Conservation (phyloP, 345 rosid genomes). For the Heritiera fomes region DNA sequence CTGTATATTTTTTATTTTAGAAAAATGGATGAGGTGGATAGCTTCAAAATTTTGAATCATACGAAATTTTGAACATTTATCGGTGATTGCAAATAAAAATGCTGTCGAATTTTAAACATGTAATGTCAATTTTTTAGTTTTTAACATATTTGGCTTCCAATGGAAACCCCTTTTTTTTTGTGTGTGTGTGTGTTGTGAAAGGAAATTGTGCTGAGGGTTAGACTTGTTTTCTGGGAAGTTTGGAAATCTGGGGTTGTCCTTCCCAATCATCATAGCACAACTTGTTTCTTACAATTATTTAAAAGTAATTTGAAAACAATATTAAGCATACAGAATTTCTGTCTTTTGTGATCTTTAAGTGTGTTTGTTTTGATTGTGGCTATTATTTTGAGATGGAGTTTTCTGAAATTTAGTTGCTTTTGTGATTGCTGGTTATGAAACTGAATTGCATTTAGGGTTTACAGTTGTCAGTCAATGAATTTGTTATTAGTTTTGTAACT, state of each 20-base stretch:
- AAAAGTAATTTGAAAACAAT: not conserved
- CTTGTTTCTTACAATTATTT: not conserved
- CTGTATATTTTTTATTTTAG: not conserved
- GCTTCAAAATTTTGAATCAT: not conserved
- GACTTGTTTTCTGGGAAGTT: conserved; percentile 11
- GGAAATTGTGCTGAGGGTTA: not conserved
- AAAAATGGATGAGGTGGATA: not conserved
- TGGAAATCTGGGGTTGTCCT: not conserved
- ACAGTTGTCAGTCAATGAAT: not conserved
- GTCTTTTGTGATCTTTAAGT: not conserved
- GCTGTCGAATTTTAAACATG: not conserved
- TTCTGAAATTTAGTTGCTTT: not conserved
- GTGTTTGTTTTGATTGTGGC: not conserved
- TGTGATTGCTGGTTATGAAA: not conserved
- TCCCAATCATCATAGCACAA: not conserved
- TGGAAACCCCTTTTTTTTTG: not conserved
- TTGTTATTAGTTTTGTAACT: conserved; percentile 3
- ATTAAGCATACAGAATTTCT: not conserved
- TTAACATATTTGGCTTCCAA: not conserved
- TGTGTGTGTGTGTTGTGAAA: not conserved
- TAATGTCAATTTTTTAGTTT: not conserved
- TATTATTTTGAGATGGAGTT: not conserved
- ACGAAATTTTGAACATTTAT: not conserved
- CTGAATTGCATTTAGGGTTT: not conserved
- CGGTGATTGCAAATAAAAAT: not conserved